Base-by-base conservation (phyloP, 768 basidiomycete species). In the Trametes cubensis region DNA sequence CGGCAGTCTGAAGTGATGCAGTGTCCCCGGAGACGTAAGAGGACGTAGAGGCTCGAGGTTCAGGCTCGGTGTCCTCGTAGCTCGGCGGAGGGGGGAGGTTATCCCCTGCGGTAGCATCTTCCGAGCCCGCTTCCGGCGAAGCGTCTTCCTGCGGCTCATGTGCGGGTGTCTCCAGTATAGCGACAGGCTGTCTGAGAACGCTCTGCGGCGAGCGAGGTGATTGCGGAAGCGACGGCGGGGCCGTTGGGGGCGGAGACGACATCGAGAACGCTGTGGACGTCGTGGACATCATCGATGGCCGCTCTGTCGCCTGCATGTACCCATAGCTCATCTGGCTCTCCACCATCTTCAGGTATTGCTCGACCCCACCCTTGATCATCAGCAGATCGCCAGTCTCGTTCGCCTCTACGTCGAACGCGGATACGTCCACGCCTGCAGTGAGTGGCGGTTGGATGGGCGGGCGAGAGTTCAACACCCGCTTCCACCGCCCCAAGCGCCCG, bases 401-500 rank as follows among this genome's bases (percentile, higher is more conserved):
- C 47, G 83, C 68, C 70, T 89, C 89, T 45, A 92, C 72, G 68
- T 92, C 88, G 69, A 92, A 89, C 7, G 87, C 85, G 2, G 88
- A 87, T 1, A 86, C 81, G 61, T 83, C 84, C 23, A 78, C 76
- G 60, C 76, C 79, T 21, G 75, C 73, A 68, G 63, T 50, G n/a
- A 75, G 70, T 20, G 75, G 71, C 4, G 79, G 75, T 39, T 76
- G 74, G 41, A 75, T 65, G 20, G 73, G 66, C 23, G 72, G 71
- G 6, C 80, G 72, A 39, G 78, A 74, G 66, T 89, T 86, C 54
- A 94, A 72, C 28, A 90, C 91, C 6, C 93, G 85, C 69, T 83
- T 90, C 90, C 93, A 90, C 11, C 89, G 79, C 1, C 93, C 93
- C 18, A 95, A 75, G 6, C 89, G 83, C 5, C 93, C 91, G 28